These are phyloP conservation scores for Monilinia laxa DNA, from an alignment of 2,329 filamentous ascomycete genomes.

Conservation along the genomic window DNA sequence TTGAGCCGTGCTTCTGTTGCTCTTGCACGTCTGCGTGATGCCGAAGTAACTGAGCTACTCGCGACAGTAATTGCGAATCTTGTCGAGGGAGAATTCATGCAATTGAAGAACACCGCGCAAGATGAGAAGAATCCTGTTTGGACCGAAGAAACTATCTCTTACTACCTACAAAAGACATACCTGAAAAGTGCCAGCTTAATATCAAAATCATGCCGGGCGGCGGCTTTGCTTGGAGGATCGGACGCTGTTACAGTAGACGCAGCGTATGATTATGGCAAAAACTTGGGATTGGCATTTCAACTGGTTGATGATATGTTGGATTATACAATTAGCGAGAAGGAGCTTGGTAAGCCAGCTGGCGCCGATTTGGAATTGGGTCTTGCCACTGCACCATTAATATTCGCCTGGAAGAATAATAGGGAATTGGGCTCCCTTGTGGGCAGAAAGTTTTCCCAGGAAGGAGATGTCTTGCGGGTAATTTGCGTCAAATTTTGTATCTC, in stretches of 20 bases:
- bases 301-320: constrained; percentile 97
- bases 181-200: constrained; percentile 95
- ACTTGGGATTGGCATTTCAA: constrained; percentile 92
- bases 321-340: constrained; percentile 81
- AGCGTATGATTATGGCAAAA: constrained; percentile 89
- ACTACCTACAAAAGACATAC: constrained; percentile 98
- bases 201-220: constrained; percentile 89
- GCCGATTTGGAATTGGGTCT: constrained; percentile 91
- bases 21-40: constrained; percentile 82
- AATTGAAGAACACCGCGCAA: constrained; percentile 90
- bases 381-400: constrained; percentile 88
- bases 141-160: constrained; percentile 84
- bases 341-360: constrained; percentile 91
- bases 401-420: constrained; percentile 88
- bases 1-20: constrained; percentile 91
- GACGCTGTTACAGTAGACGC: constrained; percentile 80
- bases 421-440: constrained; percentile 87
- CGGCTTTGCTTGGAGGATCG: constrained; percentile 79
- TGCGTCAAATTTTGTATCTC: not conserved
- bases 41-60: constrained; percentile 90
- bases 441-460: constrained; percentile 79
- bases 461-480: constrained; percentile 81
- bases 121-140: constrained; percentile 83
- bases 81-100: constrained; percentile 99
- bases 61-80: constrained; percentile 97